Evolutionary conservation across 225 moss, liverwort and hornwort genomes (phyloP).

Genomic region (Ulota crispa): DNA sequence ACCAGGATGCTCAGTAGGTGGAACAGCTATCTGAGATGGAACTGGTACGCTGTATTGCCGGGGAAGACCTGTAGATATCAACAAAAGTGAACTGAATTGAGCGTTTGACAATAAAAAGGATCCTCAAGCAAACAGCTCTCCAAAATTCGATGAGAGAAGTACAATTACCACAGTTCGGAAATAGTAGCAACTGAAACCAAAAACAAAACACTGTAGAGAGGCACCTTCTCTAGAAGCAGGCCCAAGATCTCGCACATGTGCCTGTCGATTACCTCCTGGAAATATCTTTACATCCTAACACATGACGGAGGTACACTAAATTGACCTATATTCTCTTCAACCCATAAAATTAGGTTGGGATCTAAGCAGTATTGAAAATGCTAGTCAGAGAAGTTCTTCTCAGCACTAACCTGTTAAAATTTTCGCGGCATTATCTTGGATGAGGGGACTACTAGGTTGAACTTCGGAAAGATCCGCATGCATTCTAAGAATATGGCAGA

Average conservation of each 20-base stretch:
- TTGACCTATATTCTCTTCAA: conserved; percentile 12
- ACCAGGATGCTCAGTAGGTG: conserved; percentile 44
- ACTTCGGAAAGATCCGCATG: conserved; percentile 49
- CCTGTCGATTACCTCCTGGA: conserved; percentile 1
- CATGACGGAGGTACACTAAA: conserved; percentile 12
- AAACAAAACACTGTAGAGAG: background rate
- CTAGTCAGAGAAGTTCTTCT: background rate
- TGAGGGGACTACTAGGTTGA: conserved; percentile 59
- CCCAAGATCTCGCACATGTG: conserved; percentile 9
- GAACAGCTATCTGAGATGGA: conserved; percentile 40
- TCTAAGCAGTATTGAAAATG: conserved; percentile 3
- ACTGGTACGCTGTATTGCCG: conserved; percentile 52
- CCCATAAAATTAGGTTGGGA: conserved; percentile 10
- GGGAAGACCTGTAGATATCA: conserved; percentile 47
- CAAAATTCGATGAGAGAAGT: conserved; percentile 5
- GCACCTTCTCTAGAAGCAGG: conserved; percentile 12
- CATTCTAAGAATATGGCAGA: conserved; percentile 61
- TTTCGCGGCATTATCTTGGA: conserved; percentile 47
- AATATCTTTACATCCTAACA: conserved; percentile 12
- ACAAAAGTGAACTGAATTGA: conserved; percentile 26
- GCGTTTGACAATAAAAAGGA: background rate
- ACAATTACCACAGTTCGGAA: conserved; percentile 4
- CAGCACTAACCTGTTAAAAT: conserved; percentile 36
- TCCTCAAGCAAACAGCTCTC: conserved; percentile 13
- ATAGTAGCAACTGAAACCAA: background rate